phyloP scores from a whole-genome alignment of 805 yeast species.

The Yarrowia alimentaria region DNA sequence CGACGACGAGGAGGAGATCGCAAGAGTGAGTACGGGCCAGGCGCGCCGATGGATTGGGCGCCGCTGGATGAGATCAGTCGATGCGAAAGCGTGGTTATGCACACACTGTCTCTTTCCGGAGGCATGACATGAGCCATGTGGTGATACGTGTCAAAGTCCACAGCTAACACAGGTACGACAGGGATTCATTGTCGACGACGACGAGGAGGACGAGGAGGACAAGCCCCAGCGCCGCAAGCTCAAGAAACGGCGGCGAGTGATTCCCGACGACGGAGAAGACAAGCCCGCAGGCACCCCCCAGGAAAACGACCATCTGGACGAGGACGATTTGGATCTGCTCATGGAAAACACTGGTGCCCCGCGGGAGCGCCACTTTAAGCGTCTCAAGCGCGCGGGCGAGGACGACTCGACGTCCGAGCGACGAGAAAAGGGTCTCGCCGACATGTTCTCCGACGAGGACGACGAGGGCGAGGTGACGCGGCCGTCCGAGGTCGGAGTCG shows the following conservation, averaged over 20 bases:
- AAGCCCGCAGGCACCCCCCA: neutral
- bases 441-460: slow-evolving; percentile 64
- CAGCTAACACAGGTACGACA: slow-evolving; percentile 59
- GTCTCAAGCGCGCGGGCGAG: slow-evolving; percentile 73
- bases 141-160: no score
- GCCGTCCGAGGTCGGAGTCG: slow-evolving; percentile 33
- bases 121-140: no score
- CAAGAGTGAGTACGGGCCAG: slow-evolving; percentile 42
- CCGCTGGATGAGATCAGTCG: no score
- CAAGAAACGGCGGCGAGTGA: slow-evolving; percentile 33
- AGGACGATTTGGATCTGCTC: slow-evolving; percentile 89
- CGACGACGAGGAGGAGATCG: slow-evolving; percentile 87
- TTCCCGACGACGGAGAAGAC: slow-evolving; percentile 25
- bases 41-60: no score
- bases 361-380: slow-evolving; percentile 56
- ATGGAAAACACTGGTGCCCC: slow-evolving; percentile 78
- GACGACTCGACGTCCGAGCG: slow-evolving; percentile 38
- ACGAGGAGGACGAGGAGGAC: slow-evolving; percentile 63
- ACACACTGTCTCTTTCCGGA: no score
- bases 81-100: no score
- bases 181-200: slow-evolving; percentile 93
- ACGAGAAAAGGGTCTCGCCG: slow-evolving; percentile 53
- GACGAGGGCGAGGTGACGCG: slow-evolving; percentile 39
- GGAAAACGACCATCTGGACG: slow-evolving; percentile 54
- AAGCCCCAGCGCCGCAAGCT: slow-evolving; percentile 32